Conservation (phyloP, 768 basidiomycete species). For the Russula compacta region DNA sequence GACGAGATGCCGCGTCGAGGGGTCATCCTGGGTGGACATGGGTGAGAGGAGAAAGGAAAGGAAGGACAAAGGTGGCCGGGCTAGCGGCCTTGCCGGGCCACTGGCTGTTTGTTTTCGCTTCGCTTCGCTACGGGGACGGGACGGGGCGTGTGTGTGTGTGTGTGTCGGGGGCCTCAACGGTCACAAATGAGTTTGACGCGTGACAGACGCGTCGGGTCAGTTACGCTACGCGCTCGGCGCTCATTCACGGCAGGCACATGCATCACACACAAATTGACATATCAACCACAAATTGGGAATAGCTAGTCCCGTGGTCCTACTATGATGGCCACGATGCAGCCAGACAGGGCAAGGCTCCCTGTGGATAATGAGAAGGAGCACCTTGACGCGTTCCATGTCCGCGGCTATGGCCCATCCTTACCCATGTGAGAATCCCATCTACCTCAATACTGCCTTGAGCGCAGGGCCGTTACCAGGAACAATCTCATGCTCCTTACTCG, state of each 20-base stretch:
- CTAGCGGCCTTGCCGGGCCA: constrained; percentile 7
- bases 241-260: neutral
- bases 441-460: neutral
- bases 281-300: neutral
- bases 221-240: neutral
- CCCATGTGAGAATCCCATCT: constrained; percentile 2
- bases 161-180: constrained; percentile 11
- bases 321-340: neutral
- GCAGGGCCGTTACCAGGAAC: constrained; percentile 12
- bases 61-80: neutral
- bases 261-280: neutral
- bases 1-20: constrained; percentile 27
- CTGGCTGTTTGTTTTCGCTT: neutral
- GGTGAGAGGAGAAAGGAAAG: constrained; percentile 6
- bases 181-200: constrained; percentile 16
- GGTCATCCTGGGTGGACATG: constrained; percentile 21
- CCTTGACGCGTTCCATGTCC: constrained; percentile 4
- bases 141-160: neutral
- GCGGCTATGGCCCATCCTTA: neutral
- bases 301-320: neutral
- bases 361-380: neutral
- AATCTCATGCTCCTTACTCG: neutral
- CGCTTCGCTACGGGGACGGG: too few relatives aligned
- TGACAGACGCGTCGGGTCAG: constrained; percentile 14
- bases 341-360: neutral